These are phyloP conservation scores for Paracamarosporium sp. DNA, from an alignment of 2,329 filamentous ascomycete genomes.

Conservation along the genomic window DNA sequence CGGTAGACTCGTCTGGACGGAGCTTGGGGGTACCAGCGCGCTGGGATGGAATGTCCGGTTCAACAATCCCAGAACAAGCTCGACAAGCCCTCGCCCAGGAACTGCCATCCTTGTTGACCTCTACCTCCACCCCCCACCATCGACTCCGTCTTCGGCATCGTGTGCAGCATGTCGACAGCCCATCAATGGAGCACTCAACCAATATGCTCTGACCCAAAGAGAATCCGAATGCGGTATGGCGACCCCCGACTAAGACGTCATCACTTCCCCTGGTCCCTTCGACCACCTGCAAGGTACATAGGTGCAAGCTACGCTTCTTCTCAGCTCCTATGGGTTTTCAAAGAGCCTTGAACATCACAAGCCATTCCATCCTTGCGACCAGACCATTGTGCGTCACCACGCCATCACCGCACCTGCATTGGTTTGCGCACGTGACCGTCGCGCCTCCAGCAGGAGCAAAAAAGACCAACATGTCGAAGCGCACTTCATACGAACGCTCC, in stretches of 20 bases:
- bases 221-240: not conserved
- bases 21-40: too few species aligned
- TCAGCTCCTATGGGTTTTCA: not conserved
- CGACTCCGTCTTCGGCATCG: too few species aligned
- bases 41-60: too few species aligned
- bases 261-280: not conserved
- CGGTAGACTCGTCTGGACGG: too few species aligned
- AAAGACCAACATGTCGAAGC: constrained; percentile 33
- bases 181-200: not conserved
- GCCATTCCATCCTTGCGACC: not conserved
- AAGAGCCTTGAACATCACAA: not conserved
- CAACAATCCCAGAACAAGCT: too few species aligned
- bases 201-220: not conserved
- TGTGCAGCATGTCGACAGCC: not conserved
- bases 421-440: too few species aligned
- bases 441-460: constrained; percentile 10
- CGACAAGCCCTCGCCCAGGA: too few species aligned
- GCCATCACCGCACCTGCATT: not conserved
- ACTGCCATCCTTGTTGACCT: too few species aligned
- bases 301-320: not conserved
- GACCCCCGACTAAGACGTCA: constrained; percentile 2
- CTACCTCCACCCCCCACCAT: too few species aligned
- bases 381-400: not conserved
- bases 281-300: not conserved
- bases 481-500: constrained; percentile 37